Percentiles rank a stretch among this genome's conserved stretches.
Conservation (phyloP, 1,284 basidiomycete species). For the Puccinia coronata region DNA sequence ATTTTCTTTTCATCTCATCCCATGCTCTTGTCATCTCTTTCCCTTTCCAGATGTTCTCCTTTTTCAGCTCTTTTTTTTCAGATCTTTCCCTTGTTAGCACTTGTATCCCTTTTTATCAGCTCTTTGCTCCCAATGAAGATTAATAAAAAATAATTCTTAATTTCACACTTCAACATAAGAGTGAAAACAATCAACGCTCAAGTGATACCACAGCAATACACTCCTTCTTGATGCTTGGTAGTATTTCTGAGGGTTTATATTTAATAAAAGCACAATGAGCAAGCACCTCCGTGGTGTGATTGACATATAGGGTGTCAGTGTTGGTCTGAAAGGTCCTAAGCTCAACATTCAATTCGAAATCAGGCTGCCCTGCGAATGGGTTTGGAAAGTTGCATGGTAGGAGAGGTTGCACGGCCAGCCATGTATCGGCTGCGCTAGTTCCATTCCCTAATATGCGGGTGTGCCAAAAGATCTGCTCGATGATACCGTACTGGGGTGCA, state of each 20-base stretch:
- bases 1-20: too few species aligned
- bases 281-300: slow-evolving; percentile 12
- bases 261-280: slow-evolving; percentile 45
- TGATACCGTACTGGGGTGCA: slow-evolving; percentile 18
- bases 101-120: too few species aligned
- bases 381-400: background rate
- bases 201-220: slow-evolving; percentile 8
- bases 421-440: background rate
- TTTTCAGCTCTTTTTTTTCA: too few species aligned
- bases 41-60: too few species aligned
- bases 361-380: slow-evolving; percentile 12
- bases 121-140: too few species aligned
- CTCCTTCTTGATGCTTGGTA: slow-evolving; percentile 10
- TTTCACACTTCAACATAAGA: too few species aligned
- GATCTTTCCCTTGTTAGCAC: too few species aligned
- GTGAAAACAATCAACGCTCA: background rate
- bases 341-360: background rate
- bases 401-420: slow-evolving; percentile 17
- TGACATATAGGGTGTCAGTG: background rate
- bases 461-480: background rate
- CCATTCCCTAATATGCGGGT: background rate
- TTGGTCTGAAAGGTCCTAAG: background rate
- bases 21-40: too few species aligned
- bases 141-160: too few species aligned
- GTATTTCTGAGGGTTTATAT: background rate